phyloP scores from a whole-genome alignment of 169 alveolate genomes.

The Theileria parva region DNA sequence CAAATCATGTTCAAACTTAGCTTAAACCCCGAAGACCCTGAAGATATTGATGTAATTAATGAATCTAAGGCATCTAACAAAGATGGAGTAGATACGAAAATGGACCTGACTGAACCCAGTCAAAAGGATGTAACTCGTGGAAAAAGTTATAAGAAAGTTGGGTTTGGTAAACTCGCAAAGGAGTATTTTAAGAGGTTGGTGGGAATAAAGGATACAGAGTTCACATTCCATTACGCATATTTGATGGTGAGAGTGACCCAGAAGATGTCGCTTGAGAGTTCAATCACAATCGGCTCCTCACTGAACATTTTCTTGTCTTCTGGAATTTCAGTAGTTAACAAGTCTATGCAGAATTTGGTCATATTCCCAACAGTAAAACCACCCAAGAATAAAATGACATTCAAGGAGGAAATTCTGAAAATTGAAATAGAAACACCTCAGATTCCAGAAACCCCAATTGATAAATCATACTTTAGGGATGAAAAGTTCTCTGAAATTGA shows the following conservation, averaged over 20 bases:
- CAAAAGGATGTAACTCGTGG: not conserved
- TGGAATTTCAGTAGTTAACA: slow-evolving; percentile 43
- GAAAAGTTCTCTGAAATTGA: not conserved
- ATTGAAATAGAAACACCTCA: not conserved
- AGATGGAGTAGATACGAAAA: not conserved
- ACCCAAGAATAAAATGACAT: slow-evolving; percentile 6
- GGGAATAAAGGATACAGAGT: slow-evolving; percentile 13
- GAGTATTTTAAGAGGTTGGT: slow-evolving; percentile 6
- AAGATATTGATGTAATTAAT: not conserved
- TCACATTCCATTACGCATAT: slow-evolving; percentile 27
- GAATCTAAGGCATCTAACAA: not conserved
- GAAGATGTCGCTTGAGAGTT: not conserved
- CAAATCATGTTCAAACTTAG: slow-evolving; percentile 52
- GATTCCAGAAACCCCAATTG: not conserved
- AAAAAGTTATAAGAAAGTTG: not conserved
- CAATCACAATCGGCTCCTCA: slow-evolving; percentile 19
- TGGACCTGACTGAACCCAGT: not conserved
- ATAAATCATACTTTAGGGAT: not conserved
- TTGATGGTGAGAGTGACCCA: slow-evolving; percentile 55
- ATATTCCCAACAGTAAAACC: slow-evolving; percentile 51
- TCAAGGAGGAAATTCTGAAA: not conserved
- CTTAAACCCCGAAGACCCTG: slow-evolving; percentile 13
- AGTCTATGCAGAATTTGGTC: slow-evolving; percentile 56
- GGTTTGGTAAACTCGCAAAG: not conserved
- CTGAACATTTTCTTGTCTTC: slow-evolving; percentile 59